Evolutionary conservation across 176 grass and related monocot genomes (phyloP).

Genomic region (Melocanna baccifera): DNA sequence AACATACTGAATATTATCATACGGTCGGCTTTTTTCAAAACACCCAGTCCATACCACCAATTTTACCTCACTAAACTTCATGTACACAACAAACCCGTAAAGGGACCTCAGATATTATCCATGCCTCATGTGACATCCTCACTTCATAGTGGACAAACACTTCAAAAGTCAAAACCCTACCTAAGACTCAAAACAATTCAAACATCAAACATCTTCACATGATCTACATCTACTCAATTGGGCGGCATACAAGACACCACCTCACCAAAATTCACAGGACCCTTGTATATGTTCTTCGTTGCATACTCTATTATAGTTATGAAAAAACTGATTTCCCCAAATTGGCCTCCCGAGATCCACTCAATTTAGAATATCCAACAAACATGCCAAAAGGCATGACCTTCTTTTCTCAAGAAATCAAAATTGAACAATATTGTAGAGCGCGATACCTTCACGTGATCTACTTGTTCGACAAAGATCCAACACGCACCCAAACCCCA

Average conservation of each 20-base stretch:
- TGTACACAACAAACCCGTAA: neutral
- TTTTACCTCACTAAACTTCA: neutral
- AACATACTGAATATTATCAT: neutral
- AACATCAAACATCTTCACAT: neutral
- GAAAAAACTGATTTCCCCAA: no score
- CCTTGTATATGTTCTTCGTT: no score
- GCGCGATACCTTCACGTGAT: neutral
- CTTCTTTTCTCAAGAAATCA: no score
- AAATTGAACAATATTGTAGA: no score
- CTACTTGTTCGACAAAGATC: neutral
- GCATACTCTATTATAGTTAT: no score
- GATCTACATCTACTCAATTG: neutral
- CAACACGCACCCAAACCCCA: neutral
- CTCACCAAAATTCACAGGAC: neutral
- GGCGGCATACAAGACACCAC: neutral
- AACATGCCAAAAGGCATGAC: neutral
- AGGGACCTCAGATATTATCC: neutral
- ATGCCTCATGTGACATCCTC: neutral
- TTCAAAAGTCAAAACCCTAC: constrained; percentile 20
- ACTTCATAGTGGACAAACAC: neutral
- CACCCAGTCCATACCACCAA: neutral
- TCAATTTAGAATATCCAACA: no score
- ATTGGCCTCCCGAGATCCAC: no score
- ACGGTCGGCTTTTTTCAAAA: neutral
- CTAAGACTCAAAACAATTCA: neutral